A percentile compares a stretch with the other conserved stretches of the same genome.
These are phyloP conservation scores for Trichoderma endophyticum DNA, from an alignment of 2,329 filamentous ascomycete species.

Conservation along the genomic window DNA sequence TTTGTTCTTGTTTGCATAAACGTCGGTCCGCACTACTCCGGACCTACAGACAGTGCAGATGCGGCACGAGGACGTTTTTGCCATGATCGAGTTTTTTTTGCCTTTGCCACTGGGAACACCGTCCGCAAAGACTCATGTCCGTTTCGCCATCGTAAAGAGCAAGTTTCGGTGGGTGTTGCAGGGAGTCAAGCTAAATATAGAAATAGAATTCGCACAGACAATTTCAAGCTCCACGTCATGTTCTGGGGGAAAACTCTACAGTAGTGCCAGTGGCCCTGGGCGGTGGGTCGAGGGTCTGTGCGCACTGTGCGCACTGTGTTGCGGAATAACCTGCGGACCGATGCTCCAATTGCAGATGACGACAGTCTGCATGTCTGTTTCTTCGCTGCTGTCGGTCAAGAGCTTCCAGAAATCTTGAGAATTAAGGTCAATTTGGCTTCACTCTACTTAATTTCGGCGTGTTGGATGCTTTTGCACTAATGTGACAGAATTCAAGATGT, in stretches of 20 bases:
- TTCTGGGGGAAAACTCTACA: neutral
- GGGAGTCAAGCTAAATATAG: neutral
- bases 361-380: neutral
- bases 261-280: neutral
- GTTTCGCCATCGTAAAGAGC: neutral
- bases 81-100: neutral
- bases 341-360: neutral
- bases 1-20: neutral
- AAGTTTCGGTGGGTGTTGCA: neutral
- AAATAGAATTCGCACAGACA: neutral
- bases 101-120: neutral
- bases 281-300: neutral
- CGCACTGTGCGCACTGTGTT: neutral
- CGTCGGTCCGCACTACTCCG: neutral
- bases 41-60: neutral
- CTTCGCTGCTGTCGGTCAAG: neutral
- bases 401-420: neutral
- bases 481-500: neutral
- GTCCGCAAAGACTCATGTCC: neutral
- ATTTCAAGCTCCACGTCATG: neutral
- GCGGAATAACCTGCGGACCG: slow-evolving; percentile 1
- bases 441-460: neutral
- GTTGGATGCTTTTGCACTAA: neutral
- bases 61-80: neutral
- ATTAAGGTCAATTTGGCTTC: neutral